Base-by-base conservation (phyloP, 768 basidiomycete genomes). In the Phanerochaete carnosa region DNA sequence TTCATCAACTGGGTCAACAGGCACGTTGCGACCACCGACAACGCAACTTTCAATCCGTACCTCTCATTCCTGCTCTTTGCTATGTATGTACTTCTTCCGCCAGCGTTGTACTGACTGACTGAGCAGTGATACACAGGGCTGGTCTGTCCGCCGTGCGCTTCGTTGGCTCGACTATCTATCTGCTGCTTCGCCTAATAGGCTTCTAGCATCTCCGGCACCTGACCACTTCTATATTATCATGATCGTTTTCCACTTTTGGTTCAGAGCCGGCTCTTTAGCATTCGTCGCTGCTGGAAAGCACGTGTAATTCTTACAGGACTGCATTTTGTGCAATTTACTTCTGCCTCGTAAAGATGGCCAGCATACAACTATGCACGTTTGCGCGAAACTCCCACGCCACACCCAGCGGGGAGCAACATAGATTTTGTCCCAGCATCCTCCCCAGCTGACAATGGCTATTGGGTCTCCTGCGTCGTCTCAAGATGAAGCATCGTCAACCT, bases 41-140 rank as follows among this genome's bases (percentile, higher is more conserved):
- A 80, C 59, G 76, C 83, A 13, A 79, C 80, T 25, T 94, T 95
- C 78, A 95, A 95, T 69, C 92, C 94, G n/a, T 95, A 95, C 73
- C 81, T 92, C 52, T 84, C 83, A 29, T 89, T 92, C 78, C 80
- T 95, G 57, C 95, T 95, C 80, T 85, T 76, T 64, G 77, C 80
- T 11, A 78, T 86, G 80, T 80, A 63, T 69, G 80, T 70, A 46
- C 26, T 32, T 43, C 39, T 4, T 54, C 15, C 6, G 26, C 11
- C 26, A 19, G 15, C 26, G 22, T 15, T 51, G 15, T 29, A 29
- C 25, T 28, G 29, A 23, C 23, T n/a, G 56, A 59, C 55, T 43
- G 53, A 29, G 11, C 29, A 19, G 32, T 13, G 32, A 39, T 26
- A 28, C 37, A 28, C 66, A 91, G 89, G 62, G 90, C 93, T 70